A percentile compares a stretch with the other conserved stretches of the same genome.
These are phyloP conservation scores for Clitopilus hobsonii DNA, from an alignment of 768 basidiomycete genomes.

Conservation along the genomic window DNA sequence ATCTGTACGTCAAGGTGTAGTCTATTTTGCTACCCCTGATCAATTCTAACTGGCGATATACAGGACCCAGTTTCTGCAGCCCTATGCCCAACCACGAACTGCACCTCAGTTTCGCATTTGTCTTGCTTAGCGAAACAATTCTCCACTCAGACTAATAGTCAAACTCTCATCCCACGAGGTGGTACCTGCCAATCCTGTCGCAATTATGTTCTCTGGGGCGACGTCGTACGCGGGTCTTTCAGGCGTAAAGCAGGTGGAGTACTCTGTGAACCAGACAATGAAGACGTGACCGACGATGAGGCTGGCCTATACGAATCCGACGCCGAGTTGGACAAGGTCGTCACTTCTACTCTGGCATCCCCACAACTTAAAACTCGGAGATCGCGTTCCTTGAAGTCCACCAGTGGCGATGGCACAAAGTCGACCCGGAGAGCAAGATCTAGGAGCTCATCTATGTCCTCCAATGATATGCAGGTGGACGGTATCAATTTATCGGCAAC, in stretches of 20 bases:
- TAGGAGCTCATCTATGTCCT: conserved; percentile 5
- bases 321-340: conserved; percentile 9
- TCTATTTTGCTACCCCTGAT: conserved; percentile 1
- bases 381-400: conserved; percentile 11
- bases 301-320: conserved; percentile 30
- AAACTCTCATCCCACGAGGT: conserved; percentile 53
- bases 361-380: conserved; percentile 4
- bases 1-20: conserved; percentile 27
- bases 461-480: conserved; percentile 24
- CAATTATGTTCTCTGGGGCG: conserved; percentile 63
- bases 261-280: conserved; percentile 13
- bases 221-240: conserved; percentile 59
- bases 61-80: conserved; percentile 49
- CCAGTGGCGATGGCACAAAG: conserved; percentile 4
- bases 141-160: conserved; percentile 20
- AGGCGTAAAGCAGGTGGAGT: conserved; percentile 38
- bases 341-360: neutral
- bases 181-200: conserved; percentile 51
- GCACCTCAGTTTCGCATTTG: conserved; percentile 53
- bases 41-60: neutral
- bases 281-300: conserved; percentile 24
- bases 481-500: conserved; percentile 5
- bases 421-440: conserved; percentile 1
- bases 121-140: conserved; percentile 50
- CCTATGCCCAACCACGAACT: conserved; percentile 48